phyloP scores from a whole-genome alignment of 306 rosid species.

The Hippophae tibetana region DNA sequence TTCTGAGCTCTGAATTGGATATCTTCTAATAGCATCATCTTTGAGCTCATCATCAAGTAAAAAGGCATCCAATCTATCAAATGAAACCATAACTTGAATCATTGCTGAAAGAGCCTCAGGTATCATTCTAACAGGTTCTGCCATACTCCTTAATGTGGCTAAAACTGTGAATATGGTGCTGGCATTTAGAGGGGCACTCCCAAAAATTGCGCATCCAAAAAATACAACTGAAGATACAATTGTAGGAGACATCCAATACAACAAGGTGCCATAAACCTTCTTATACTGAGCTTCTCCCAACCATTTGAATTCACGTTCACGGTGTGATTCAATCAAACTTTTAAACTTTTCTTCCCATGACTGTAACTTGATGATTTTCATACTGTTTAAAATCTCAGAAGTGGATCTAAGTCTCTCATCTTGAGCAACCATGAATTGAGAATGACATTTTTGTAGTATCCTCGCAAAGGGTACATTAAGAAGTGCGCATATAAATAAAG shows the following conservation, averaged over 20 bases:
- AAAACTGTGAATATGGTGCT: conserved; percentile 71
- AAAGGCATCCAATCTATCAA: conserved; percentile 47
- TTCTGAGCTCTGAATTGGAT: conserved; percentile 7
- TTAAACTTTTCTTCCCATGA: conserved; percentile 79
- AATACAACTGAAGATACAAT: conserved; percentile 50
- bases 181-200: conserved; percentile 60
- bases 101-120: conserved; percentile 61
- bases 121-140: conserved; percentile 67
- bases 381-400: conserved; percentile 68
- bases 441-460: conserved; percentile 42
- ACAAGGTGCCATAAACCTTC: conserved; percentile 30
- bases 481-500: conserved; percentile 46
- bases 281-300: conserved; percentile 32
- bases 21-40: conserved; percentile 15
- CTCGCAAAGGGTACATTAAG: conserved; percentile 57
- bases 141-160: conserved; percentile 47
- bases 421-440: conserved; percentile 58
- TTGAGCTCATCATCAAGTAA: conserved; percentile 58
- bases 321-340: conserved; percentile 29
- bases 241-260: conserved; percentile 72
- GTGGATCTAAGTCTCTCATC: conserved; percentile 69
- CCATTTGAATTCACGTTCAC: conserved; percentile 57
- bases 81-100: conserved; percentile 70
- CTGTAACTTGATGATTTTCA: conserved; percentile 72
- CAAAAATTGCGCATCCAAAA: conserved; percentile 37